Evolutionary conservation across 345 rosid species (phyloP).

Genomic region (Syzygium oleosum): DNA sequence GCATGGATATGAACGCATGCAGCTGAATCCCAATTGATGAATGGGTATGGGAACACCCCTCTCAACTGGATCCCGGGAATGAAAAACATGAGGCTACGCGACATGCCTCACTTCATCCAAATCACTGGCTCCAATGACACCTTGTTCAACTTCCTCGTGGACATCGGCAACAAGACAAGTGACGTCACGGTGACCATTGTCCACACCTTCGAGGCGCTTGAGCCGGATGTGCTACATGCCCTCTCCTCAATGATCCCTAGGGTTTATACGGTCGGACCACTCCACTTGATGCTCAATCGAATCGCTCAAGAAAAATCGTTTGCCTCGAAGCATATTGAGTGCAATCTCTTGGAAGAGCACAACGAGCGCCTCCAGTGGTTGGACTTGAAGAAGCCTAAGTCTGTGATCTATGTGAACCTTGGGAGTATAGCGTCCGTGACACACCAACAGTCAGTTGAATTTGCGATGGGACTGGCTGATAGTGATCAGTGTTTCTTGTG

Average conservation of each 20-base stretch:
- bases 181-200: not conserved
- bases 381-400: not conserved
- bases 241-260: not conserved
- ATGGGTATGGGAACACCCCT: not conserved
- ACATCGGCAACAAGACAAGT: not conserved
- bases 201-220: not conserved
- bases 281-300: not conserved
- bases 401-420: not conserved
- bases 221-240: not conserved
- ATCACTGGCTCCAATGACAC: not conserved
- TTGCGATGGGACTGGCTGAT: constrained; percentile 13
- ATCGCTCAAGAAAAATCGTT: not conserved
- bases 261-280: not conserved
- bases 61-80: not conserved
- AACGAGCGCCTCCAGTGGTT: not conserved
- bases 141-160: not conserved
- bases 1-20: not conserved
- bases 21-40: not conserved
- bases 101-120: not conserved
- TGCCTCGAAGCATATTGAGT: not conserved
- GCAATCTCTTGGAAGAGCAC: not conserved
- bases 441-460: constrained; percentile 1
- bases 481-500: constrained; percentile 9
- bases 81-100: not conserved
- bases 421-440: not conserved